Evolutionary conservation across 257 asterid species (phyloP), one percentile per base, ranked within the genome.

Genomic region (Solanum pennellii): DNA sequence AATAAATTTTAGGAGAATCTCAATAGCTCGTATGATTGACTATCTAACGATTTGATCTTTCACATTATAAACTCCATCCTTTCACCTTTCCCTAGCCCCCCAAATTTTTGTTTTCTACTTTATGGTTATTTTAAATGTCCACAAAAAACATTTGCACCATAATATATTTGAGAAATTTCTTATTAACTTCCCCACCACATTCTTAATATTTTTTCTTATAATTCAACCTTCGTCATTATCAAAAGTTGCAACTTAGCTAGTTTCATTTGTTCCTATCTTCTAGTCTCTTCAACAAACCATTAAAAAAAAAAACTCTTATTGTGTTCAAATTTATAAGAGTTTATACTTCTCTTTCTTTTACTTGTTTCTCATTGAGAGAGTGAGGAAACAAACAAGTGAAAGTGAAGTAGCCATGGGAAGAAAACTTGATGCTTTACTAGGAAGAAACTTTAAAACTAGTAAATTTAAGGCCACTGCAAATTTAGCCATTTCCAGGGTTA

Each of bases 401-500:
- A 79, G 18, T 41, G 69, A 35, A 35, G 6, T 44, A 72, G 85
- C 42, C 14, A 97, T 97, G 98, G 96, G 98, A 13, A 97, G 86
- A 91, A 97, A 86, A 84, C 91, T 97, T 84, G 98, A 94, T 88
- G 93, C 97, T 52, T 80, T 95, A 33, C 87, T 96, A 44, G 87
- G 96, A 47, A 92, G 91, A 89, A 72, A 89, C 73, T 92, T 92
- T 85, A 92, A 92, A 42, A 80, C 92, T 7, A 56, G 88, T 1
- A 92, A 95, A 80, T 86, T 95, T 83, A 94, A 90, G 76, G 89
- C 95, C 87, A 93, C 91, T 21, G 87, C 83, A 65, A 90, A 91
- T 23, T 92, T 93, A 62, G 99, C 96, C 65, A 41, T 93, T 74
- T 91, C 97, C 20, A 92, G 99, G 83, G 83, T 95, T 47, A 86